These are phyloP conservation scores for Pyrus communis DNA, from an alignment of 306 rosid species.

Conservation along the genomic window DNA sequence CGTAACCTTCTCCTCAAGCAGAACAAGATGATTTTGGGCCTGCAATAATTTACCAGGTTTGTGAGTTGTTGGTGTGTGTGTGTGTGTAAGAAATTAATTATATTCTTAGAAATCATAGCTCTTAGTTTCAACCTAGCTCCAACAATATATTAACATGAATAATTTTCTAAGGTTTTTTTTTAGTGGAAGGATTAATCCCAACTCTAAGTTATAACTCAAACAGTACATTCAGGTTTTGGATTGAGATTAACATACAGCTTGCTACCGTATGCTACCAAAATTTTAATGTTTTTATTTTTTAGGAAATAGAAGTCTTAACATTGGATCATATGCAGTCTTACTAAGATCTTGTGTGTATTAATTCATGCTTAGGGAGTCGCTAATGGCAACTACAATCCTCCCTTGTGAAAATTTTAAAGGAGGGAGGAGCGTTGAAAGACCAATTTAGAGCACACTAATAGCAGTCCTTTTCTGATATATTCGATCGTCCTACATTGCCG, in stretches of 20 bases:
- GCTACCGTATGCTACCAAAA: neutral
- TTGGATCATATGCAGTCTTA: neutral
- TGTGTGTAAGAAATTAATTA: neutral
- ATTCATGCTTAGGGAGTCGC: neutral
- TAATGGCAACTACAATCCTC: neutral
- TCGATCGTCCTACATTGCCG: neutral
- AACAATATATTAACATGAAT: neutral
- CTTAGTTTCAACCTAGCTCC: neutral
- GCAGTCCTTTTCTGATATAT: neutral
- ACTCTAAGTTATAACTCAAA: neutral
- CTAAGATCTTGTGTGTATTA: neutral
- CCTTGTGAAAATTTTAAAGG: neutral
- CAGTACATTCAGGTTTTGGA: neutral
- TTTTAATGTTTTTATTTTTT: too few species aligned
- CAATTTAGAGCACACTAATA: neutral
- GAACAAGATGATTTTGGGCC: slow-evolving; percentile 26
- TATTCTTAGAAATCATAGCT: neutral
- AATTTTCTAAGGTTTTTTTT: too few species aligned
- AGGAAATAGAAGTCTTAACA: neutral
- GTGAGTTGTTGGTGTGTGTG: neutral
- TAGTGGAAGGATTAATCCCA: neutral
- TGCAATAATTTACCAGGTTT: slow-evolving; percentile 20
- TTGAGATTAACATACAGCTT: neutral
- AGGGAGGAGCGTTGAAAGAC: neutral
- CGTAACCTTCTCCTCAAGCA: slow-evolving; percentile 13